Evolutionary conservation across 2,329 filamentous ascomycete genomes (phyloP).

Genomic region (Fusarium burgessii): DNA sequence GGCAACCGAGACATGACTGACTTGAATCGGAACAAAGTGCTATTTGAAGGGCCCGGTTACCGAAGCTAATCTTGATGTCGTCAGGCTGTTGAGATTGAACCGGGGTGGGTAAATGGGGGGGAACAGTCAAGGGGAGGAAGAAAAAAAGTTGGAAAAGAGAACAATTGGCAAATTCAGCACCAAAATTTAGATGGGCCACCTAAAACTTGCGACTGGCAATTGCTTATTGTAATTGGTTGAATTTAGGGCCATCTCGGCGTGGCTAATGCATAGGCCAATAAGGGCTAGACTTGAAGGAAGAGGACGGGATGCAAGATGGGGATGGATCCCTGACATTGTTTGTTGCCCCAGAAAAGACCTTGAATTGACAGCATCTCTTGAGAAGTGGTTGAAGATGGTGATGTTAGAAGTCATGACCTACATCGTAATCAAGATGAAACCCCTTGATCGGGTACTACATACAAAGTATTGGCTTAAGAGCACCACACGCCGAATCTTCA

Average conservation of each 20-base stretch:
- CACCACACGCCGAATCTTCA: neutral
- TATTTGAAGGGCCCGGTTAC: neutral
- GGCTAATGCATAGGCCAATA: conserved; percentile 17
- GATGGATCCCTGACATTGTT: conserved; percentile 15
- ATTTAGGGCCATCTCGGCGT: neutral
- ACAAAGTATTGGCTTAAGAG: neutral
- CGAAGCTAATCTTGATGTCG: conserved; percentile 5
- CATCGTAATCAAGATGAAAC: neutral
- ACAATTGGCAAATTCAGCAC: conserved; percentile 23
- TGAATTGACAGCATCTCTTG: conserved; percentile 10
- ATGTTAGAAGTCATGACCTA: neutral
- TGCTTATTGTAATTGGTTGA: conserved; percentile 20
- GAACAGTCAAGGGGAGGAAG: neutral
- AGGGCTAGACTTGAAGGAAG: neutral
- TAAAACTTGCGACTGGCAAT: conserved; percentile 5
- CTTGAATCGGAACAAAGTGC: neutral
- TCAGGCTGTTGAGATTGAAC: conserved; percentile 4
- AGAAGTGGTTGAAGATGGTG: neutral
- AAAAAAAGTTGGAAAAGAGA: conserved; percentile 19
- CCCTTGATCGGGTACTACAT: neutral
- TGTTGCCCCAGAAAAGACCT: conserved; percentile 24
- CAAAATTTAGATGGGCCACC: conserved; percentile 9
- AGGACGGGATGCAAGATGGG: conserved; percentile 27
- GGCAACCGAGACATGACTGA: neutral
- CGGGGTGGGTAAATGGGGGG: conserved; percentile 13